Percentiles rank a stretch among this genome's conserved stretches.
These are phyloP conservation scores for Yamadazyma phyllophila DNA, from an alignment of 805 yeast species.

Conservation along the genomic window DNA sequence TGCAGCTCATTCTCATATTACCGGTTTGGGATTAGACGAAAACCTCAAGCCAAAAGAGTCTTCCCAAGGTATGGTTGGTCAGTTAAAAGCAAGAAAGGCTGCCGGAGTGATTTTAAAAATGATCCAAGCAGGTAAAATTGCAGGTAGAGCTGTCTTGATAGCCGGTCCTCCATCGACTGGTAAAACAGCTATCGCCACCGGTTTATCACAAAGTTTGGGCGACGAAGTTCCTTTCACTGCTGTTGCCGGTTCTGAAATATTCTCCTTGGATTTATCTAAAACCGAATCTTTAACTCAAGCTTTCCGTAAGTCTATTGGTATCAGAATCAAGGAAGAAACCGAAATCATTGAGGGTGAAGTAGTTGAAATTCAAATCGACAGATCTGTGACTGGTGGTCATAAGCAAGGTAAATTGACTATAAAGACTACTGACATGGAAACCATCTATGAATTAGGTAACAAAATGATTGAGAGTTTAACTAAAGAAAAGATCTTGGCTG, in stretches of 20 bases:
- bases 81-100: slow-evolving; percentile 89
- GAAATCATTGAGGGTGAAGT: slow-evolving; percentile 99
- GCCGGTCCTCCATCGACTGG: slow-evolving; percentile 99
- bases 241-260: slow-evolving; percentile 91
- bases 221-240: slow-evolving; percentile 91
- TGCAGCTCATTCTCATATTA: slow-evolving; percentile 97
- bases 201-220: slow-evolving; percentile 72
- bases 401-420: slow-evolving; percentile 97
- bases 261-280: slow-evolving; percentile 86
- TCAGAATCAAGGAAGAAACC: slow-evolving; percentile 92
- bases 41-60: slow-evolving; percentile 73
- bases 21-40: slow-evolving; percentile 96
- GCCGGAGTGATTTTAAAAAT: slow-evolving; percentile 92
- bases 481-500: slow-evolving; percentile 93
- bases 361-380: slow-evolving; percentile 91
- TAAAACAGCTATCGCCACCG: slow-evolving; percentile 97
- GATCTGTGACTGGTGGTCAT: slow-evolving; percentile 95
- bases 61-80: slow-evolving; percentile 97
- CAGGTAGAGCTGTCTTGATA: slow-evolving; percentile 91
- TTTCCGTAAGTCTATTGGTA: slow-evolving; percentile 92
- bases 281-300: slow-evolving; percentile 97
- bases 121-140: slow-evolving; percentile 92
- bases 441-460: slow-evolving; percentile 91
- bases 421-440: slow-evolving; percentile 97
- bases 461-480: slow-evolving; percentile 94